phyloP scores from a whole-genome alignment of 169 alveolate genomes.

The Eimeria falciformis region DNA sequence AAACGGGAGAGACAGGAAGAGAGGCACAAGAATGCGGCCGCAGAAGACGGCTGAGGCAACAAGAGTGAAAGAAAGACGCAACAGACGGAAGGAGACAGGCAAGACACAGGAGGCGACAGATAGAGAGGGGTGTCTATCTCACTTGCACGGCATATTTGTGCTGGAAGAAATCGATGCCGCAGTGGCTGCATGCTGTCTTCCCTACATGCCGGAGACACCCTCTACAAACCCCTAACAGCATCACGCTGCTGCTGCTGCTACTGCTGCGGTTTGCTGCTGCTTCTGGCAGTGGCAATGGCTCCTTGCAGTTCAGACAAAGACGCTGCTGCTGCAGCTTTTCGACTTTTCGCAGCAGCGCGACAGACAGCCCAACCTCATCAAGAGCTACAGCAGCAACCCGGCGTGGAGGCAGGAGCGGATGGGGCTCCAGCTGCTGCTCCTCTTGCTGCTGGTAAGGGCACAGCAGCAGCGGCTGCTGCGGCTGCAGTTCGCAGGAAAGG shows the following conservation, averaged over 20 bases:
- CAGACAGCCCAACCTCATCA: neutral
- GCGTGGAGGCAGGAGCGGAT: neutral
- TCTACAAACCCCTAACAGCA: neutral
- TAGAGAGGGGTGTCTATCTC: no score
- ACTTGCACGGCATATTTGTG: no score
- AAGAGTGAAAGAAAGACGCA: no score
- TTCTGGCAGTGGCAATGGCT: neutral
- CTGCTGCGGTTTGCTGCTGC: neutral
- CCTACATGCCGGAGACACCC: no score
- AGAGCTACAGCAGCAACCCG: neutral
- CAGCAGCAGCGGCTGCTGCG: slow-evolving; percentile 11
- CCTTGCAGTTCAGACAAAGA: neutral
- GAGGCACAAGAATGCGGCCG: no score
- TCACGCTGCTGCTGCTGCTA: slow-evolving; percentile 4
- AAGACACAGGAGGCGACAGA: no score
- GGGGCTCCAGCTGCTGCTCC: neutral
- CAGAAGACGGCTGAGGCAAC: no score
- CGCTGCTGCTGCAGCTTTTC: neutral
- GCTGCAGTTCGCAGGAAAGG: slow-evolving; percentile 8
- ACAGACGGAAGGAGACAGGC: no score
- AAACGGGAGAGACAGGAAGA: no score
- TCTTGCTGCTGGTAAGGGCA: neutral
- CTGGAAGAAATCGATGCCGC: no score
- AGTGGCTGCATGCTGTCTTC: no score
- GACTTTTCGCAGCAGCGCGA: neutral